These are phyloP conservation scores for Trichoderma arundinaceum DNA, from an alignment of 2,329 filamentous ascomycete species.

Conservation along the genomic window DNA sequence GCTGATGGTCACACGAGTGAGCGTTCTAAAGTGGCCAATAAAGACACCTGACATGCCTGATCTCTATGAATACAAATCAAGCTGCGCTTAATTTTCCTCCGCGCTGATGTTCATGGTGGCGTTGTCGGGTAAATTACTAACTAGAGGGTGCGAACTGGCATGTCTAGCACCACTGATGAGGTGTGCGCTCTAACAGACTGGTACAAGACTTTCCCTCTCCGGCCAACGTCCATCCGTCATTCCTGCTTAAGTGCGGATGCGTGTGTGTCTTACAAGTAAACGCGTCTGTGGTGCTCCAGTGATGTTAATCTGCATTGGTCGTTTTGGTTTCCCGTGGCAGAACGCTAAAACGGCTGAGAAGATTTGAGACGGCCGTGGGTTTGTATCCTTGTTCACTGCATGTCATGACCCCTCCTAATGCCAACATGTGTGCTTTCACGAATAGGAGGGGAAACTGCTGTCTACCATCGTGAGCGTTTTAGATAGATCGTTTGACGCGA, in stretches of 20 bases:
- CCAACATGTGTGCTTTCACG: neutral
- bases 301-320: neutral
- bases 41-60: neutral
- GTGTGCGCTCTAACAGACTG: slow-evolving; percentile 35
- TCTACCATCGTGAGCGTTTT: no score
- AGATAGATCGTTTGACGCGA: no score
- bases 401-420: neutral
- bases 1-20: neutral
- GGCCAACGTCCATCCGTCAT: no score
- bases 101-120: neutral
- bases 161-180: neutral
- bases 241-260: neutral
- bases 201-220: slow-evolving; percentile 31
- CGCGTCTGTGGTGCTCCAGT: neutral
- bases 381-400: neutral
- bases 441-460: no score
- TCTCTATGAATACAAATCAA: neutral
- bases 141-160: neutral
- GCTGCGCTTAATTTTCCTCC: neutral
- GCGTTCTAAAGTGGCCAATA: neutral
- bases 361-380: neutral
- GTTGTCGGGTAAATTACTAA: no score
- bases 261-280: neutral
- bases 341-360: neutral
- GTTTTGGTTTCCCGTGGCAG: neutral